Evolutionary conservation across 768 basidiomycete species (phyloP).

Genomic region (Lepiota venenata): DNA sequence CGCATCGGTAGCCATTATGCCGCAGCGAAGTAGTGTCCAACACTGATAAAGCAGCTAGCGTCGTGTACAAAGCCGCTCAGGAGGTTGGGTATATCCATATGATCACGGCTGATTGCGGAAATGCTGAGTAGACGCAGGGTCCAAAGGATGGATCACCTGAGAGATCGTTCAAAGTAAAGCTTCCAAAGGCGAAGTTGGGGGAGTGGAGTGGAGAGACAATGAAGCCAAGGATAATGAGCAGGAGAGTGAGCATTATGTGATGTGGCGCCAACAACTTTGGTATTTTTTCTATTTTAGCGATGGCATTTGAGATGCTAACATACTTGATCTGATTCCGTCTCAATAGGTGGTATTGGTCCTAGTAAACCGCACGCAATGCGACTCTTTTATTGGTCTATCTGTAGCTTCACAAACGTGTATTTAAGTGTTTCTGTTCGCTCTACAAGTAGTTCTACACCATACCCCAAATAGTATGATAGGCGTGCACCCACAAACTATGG

Average conservation of each 20-base stretch:
- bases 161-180: slow-evolving; percentile 50
- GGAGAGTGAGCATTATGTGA: slow-evolving; percentile 78
- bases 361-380: too few species aligned
- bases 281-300: not conserved
- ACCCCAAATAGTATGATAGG: too few species aligned
- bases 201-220: slow-evolving; percentile 45
- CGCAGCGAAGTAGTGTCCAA: slow-evolving; percentile 78
- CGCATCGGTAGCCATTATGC: slow-evolving; percentile 93
- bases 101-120: slow-evolving; percentile 93
- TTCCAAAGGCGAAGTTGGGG: slow-evolving; percentile 49
- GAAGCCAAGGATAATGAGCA: slow-evolving; percentile 35
- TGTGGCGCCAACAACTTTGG: slow-evolving; percentile 87
- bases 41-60: slow-evolving; percentile 90
- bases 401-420: too few species aligned
- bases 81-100: slow-evolving; percentile 83
- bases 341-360: too few species aligned
- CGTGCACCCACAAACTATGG: too few species aligned
- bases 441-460: too few species aligned
- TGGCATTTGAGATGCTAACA: not conserved
- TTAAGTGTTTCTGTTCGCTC: too few species aligned
- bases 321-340: not conserved
- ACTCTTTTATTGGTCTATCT: too few species aligned
- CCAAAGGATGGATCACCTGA: slow-evolving; percentile 74
- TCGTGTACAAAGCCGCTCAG: slow-evolving; percentile 81
- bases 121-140: slow-evolving; percentile 94